Base-by-base conservation (phyloP, 305 asterid genomes). In the Fraxinus albicans region DNA sequence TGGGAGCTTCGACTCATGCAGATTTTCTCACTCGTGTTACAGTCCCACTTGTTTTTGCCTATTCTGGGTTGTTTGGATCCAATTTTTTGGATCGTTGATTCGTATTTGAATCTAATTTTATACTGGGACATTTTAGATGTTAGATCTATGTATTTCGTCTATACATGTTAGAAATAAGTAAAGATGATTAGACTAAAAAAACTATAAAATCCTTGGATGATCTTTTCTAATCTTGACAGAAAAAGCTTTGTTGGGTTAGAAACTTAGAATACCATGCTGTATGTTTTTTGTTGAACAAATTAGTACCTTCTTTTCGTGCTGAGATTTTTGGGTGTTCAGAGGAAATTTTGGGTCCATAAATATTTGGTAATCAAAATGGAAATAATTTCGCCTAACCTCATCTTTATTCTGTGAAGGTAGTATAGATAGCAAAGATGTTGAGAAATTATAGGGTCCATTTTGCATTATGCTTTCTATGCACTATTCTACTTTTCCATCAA, bases 391-490 rank as follows among this genome's bases (percentile, higher is more conserved):
- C 29, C 33, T 35, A 12, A 63, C 25, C 15, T 31, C 53, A n/a
- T 38, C 3, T 40, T 79, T 38, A 8, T 73, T 40, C 40, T 79
- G 23, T 65, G 36, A 65, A 65, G 17, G 17, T 23, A 23, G 69
- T 50, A 50, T 58, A n/a, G 27, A n/a, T 19, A 58, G 27, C 33
- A 63, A 63, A 8, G 21, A n/a, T 81, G 78, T 82, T 60, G 78
- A 73, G 73, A 82, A 55, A 79, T 81, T 79, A 79, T 34, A 47
- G 83, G 88, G 81, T 79, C 86, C 77, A 65, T 8, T 23, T 33
- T 23, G 77, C 34, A 42, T 73, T 31, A 85, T 36, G 19, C 79
- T 73, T 67, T 67, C 34, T 69, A 8, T 81, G 83, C 50, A 53
- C 58, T 83, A 13, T 38, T 33, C 44, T 67, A 38, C 63, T 79